phyloP scores from a whole-genome alignment of 805 yeast genomes.

The Hanseniaspora hatyaiensis region DNA sequence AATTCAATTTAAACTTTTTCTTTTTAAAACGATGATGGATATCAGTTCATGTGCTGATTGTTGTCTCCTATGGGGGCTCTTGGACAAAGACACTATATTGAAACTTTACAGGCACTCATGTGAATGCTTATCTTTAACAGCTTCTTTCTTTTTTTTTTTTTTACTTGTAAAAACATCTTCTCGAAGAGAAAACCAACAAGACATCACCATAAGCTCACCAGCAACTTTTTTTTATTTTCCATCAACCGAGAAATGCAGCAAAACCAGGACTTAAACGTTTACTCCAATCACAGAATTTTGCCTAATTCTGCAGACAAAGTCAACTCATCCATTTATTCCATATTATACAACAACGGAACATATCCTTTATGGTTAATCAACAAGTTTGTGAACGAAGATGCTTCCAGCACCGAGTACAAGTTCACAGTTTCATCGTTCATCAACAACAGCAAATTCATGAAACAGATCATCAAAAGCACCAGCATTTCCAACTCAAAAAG shows the following conservation, averaged over 20 bases:
- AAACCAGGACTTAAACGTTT: slow-evolving; percentile 48
- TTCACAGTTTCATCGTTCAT: slow-evolving; percentile 26
- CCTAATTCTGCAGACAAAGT: slow-evolving; percentile 22
- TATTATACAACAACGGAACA: slow-evolving; percentile 33
- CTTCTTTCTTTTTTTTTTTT: background rate
- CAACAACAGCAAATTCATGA: slow-evolving; percentile 22
- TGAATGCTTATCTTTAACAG: background rate
- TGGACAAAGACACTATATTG: no score
- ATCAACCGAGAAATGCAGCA: slow-evolving; percentile 33
- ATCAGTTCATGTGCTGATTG: no score
- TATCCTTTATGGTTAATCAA: slow-evolving; percentile 53
- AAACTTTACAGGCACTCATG: no score
- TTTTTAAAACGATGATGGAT: no score
- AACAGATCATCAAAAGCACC: background rate
- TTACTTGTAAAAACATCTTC: background rate
- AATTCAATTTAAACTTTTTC: no score
- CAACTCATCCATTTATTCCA: slow-evolving; percentile 31
- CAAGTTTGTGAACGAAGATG: slow-evolving; percentile 40
- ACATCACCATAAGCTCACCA: slow-evolving; percentile 16
- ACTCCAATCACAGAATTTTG: slow-evolving; percentile 39
- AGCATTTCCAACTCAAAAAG: no score
- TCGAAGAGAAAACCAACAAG: background rate
- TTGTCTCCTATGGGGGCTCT: no score
- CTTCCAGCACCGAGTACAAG: slow-evolving; percentile 8
- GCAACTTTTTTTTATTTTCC: no score